A percentile compares a stretch with the other conserved stretches of the same genome.
Evolutionary conservation across 2,329 filamentous ascomycete genomes (phyloP).

Genomic region (Aspergillus nomiae): DNA sequence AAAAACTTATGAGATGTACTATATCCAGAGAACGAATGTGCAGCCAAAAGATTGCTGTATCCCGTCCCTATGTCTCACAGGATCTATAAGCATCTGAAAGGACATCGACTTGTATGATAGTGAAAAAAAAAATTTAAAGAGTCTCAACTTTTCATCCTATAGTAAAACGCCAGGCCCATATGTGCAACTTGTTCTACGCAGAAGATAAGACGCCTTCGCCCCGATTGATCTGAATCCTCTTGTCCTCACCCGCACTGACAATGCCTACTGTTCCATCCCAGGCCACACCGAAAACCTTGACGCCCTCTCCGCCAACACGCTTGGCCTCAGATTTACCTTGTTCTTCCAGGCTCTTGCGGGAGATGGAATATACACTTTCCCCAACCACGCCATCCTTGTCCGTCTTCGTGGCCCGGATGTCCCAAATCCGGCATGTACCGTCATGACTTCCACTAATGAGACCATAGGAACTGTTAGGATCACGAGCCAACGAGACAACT

Average conservation of each 20-base stretch:
- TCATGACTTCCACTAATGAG: conserved; percentile 89
- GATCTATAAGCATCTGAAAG: neutral
- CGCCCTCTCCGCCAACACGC: conserved; percentile 73
- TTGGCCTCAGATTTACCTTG: conserved; percentile 61
- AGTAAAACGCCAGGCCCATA: conserved; percentile 31
- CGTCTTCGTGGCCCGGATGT: conserved; percentile 71
- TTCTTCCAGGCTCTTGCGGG: conserved; percentile 70
- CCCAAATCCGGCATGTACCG: conserved; percentile 91
- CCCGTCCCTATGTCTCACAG: neutral
- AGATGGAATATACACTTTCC: conserved; percentile 76
- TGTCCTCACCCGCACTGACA: conserved; percentile 90
- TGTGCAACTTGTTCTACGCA: conserved; percentile 29
- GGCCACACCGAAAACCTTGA: conserved; percentile 84
- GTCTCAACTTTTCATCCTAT: conserved; percentile 34
- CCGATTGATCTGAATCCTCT: conserved; percentile 87
- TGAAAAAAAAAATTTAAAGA: conserved; percentile 11
- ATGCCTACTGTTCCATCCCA: conserved; percentile 90
- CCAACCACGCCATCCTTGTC: conserved; percentile 61
- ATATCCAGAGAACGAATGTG: conserved; percentile 16
- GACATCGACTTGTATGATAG: conserved; percentile 9
- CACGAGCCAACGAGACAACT: conserved; percentile 60
- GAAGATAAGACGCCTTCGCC: conserved; percentile 54
- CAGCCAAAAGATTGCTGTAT: neutral
- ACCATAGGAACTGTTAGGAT: conserved; percentile 73
- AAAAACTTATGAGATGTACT: conserved; percentile 19